phyloP scores from a whole-genome alignment of 495 filamentous ascomycete species.

The Viridothelium virens region DNA sequence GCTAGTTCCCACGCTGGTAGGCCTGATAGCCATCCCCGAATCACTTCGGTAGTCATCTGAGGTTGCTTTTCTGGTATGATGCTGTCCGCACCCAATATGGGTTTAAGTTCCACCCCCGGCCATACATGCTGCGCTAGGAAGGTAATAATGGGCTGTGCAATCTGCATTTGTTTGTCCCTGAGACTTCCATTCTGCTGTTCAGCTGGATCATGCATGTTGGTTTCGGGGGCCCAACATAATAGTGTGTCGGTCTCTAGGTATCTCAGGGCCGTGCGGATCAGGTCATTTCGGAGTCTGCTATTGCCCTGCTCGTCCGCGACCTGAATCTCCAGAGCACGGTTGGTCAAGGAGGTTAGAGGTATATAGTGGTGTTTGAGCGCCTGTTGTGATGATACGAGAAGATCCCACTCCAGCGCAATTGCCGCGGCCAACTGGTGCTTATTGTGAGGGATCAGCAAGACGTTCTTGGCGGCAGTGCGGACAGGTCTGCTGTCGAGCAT shows the following conservation, averaged over 20 bases:
- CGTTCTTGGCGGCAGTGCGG: slow-evolving; percentile 60
- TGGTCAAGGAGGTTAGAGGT: slow-evolving; percentile 77
- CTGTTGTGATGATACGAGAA: slow-evolving; percentile 67
- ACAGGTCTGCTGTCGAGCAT: slow-evolving; percentile 75
- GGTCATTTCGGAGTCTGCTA: slow-evolving; percentile 44
- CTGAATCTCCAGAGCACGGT: slow-evolving; percentile 71
- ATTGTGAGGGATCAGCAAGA: slow-evolving; percentile 60
- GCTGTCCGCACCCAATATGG: slow-evolving; percentile 62
- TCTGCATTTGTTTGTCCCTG: slow-evolving; percentile 60
- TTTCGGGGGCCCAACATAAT: slow-evolving; percentile 82
- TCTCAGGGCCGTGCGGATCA: slow-evolving; percentile 61
- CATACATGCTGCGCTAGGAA: slow-evolving; percentile 69
- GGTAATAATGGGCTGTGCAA: slow-evolving; percentile 57
- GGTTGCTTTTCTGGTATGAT: slow-evolving; percentile 67
- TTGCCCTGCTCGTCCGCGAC: slow-evolving; percentile 52
- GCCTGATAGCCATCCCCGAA: slow-evolving; percentile 68
- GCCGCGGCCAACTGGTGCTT: slow-evolving; percentile 81
- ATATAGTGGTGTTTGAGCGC: slow-evolving; percentile 72
- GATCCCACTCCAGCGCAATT: slow-evolving; percentile 88
- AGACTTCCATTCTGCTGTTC: slow-evolving; percentile 44
- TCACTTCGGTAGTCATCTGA: slow-evolving; percentile 61
- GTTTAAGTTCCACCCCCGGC: slow-evolving; percentile 71
- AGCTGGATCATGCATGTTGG: slow-evolving; percentile 35
- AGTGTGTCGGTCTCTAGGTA: slow-evolving; percentile 90
- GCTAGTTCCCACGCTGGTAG: slow-evolving; percentile 72